Conservation (phyloP, 2,329 filamentous ascomycete species). For the Truncatella angustata region DNA sequence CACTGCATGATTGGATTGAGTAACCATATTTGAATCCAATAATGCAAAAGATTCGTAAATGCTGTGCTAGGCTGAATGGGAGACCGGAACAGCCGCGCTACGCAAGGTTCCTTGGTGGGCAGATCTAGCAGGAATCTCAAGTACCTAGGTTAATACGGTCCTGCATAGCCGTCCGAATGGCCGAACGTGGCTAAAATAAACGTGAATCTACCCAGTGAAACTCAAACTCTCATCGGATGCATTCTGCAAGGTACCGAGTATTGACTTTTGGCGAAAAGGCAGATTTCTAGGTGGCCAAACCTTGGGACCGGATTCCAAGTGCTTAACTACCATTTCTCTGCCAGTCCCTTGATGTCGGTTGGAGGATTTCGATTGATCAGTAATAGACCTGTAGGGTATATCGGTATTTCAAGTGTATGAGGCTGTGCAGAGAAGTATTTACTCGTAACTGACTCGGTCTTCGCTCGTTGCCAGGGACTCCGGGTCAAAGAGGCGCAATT, state of each 20-base stretch:
- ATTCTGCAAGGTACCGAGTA: neutral
- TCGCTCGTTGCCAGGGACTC: neutral
- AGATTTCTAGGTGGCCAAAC: no score
- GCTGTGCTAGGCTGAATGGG: neutral
- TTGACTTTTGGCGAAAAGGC: neutral
- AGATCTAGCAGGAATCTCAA: neutral
- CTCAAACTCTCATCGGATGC: neutral
- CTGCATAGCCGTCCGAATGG: no score
- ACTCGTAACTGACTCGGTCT: neutral
- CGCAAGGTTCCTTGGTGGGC: no score
- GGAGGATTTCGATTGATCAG: no score
- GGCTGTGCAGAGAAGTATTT: neutral
- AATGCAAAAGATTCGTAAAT: neutral
- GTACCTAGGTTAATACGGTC: no score
- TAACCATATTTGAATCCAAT: neutral
- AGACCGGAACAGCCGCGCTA: neutral
- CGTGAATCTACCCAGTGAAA: no score
- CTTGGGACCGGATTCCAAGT: no score
- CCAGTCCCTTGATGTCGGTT: no score
- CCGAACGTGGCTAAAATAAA: no score
- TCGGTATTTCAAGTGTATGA: no score
- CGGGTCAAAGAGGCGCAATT: neutral
- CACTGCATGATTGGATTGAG: neutral
- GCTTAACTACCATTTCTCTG: no score
- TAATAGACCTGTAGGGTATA: no score